These are phyloP conservation scores for Aspergillus amoenus DNA, from an alignment of 2,329 filamentous ascomycete genomes.

Conservation along the genomic window DNA sequence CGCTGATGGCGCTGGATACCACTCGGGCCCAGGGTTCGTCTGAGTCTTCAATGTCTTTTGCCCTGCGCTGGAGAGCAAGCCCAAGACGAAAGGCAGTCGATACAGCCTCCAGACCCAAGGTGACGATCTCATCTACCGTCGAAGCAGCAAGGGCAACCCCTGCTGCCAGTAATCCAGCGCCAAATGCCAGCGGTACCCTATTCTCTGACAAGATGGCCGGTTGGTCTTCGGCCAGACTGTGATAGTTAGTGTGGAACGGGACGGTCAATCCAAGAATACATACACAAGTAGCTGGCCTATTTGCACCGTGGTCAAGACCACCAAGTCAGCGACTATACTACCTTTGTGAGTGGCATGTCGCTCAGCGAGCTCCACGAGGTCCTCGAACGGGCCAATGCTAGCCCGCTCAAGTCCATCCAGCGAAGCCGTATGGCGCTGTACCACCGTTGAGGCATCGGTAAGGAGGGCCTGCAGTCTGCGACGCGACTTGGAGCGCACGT, in stretches of 20 bases:
- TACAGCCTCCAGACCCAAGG: background rate
- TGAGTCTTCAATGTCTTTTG: background rate
- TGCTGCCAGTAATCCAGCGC: conserved; percentile 1
- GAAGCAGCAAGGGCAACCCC: background rate
- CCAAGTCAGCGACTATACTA: background rate
- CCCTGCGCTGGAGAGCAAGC: background rate
- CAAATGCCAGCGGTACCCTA: background rate
- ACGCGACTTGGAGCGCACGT: background rate
- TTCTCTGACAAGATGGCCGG: background rate
- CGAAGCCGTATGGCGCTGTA: background rate
- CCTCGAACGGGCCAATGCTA: background rate
- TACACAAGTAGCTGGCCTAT: conserved; percentile 6
- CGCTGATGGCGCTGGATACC: background rate
- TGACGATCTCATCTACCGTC: background rate
- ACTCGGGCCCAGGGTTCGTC: background rate
- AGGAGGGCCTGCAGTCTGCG: background rate
- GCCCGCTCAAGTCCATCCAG: background rate
- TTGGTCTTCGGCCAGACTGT: conserved; percentile 1
- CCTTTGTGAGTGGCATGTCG: background rate
- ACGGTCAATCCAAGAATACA: background rate
- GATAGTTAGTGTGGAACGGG: background rate
- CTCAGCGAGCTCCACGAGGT: background rate
- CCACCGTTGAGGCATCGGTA: background rate
- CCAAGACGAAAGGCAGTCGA: background rate
- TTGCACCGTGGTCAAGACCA: background rate